These are phyloP conservation scores for Glycyrrhiza uralensis DNA, from an alignment of 306 rosid species.

Conservation along the genomic window DNA sequence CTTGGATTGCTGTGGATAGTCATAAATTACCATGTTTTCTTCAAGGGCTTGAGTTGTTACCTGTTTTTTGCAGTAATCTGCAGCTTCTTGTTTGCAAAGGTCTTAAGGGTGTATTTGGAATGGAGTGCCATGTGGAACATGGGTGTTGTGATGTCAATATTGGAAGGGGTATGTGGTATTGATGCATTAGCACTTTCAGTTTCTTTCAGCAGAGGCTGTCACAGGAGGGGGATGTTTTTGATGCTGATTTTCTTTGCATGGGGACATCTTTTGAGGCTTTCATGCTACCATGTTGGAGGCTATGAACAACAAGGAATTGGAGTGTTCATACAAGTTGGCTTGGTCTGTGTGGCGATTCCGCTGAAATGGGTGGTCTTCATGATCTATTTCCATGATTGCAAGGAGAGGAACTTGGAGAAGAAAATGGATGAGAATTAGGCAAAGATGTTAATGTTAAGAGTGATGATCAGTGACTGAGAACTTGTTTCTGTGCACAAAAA, in stretches of 20 bases:
- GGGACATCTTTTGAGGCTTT: conserved; percentile 43
- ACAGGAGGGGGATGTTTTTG: conserved; percentile 40
- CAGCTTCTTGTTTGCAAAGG: conserved; percentile 13
- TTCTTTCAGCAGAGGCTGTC: conserved; percentile 38
- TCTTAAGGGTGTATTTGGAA: conserved; percentile 42
- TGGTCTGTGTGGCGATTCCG: conserved; percentile 40
- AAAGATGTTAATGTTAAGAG: conserved; percentile 8
- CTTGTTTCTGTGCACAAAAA: not conserved
- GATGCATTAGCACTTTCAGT: conserved; percentile 42
- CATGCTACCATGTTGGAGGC: conserved; percentile 36
- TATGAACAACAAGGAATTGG: conserved; percentile 21
- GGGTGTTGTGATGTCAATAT: conserved; percentile 52
- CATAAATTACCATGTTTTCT: not conserved
- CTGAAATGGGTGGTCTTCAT: conserved; percentile 54
- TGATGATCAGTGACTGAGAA: conserved; percentile 1
- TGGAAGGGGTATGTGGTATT: conserved; percentile 44
- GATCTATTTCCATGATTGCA: conserved; percentile 47
- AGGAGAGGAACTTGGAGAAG: conserved; percentile 33
- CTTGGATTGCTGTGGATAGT: conserved; percentile 32
- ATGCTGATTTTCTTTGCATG: conserved; percentile 51
- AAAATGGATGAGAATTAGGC: conserved; percentile 33
- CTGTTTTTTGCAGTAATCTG: conserved; percentile 7
- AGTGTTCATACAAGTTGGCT: conserved; percentile 30
- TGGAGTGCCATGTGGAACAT: conserved; percentile 58
- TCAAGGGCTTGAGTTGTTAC: not conserved